Evolutionary conservation across 2,329 filamentous ascomycete species (phyloP), one percentile per base, ranked within the genome.

Genomic region (Clonostachys sp.): DNA sequence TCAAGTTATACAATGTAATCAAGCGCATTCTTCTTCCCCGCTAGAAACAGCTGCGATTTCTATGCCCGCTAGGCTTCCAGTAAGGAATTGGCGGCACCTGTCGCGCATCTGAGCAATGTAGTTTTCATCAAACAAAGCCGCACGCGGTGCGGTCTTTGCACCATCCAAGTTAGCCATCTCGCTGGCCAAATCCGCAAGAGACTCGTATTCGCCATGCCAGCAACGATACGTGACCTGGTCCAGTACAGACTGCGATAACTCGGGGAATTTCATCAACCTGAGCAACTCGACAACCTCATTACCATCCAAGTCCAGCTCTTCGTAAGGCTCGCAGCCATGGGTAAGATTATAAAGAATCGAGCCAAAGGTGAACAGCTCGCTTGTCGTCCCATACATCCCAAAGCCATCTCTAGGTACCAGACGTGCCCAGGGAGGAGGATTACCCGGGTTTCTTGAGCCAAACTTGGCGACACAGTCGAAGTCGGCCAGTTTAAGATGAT

Each of bases 401-500:
- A 14, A 39, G 43, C 49, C 17, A n/a, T 48, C 34, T n/a, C n/a
- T 10, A 34, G 16, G 13, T 13, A 38, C 40, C 40, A 49, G 5
- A 6, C 49, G 45, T 40, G 41, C 43, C 51, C 46, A 51, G 8
- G 45, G 48, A 2, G 40, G 40, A 20, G 30, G 12, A 18, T 17
- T 45, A 18, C 51, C 36, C 12, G 18, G 24, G 14, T 30, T 45
- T 7, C 6, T 13, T 7, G 34, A 44, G n/a, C 51, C 50, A 6
- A 50, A 47, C 24, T 34, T 45, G 16, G 30, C 41, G 17, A 34
- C 20, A 17, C 18, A 41, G 13, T 52, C 48, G 18, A 53, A 52
- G 43, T 52, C 50, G 16, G 45, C 46, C 14, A 53, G 48, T 30
- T 51, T 48, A 13, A 53, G 4, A 24, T 52, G 46, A 39, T 48